These are phyloP conservation scores for Ophiostoma triangulosporum DNA, from an alignment of 2,329 filamentous ascomycete species.

Conservation along the genomic window DNA sequence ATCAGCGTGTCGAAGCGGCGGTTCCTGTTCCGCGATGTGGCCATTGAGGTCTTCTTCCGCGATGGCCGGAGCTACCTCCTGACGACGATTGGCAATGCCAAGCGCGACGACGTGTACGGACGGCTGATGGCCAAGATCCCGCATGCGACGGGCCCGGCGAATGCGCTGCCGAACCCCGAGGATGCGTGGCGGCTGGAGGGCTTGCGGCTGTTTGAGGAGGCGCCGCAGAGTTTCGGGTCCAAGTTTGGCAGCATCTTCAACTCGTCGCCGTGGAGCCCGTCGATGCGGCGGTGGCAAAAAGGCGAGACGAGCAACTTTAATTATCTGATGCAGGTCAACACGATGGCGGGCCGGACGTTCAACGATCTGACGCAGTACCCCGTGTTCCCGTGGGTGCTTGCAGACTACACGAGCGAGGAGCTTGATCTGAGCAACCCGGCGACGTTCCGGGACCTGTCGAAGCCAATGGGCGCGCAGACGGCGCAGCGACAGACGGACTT, in stretches of 20 bases:
- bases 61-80: constrained; percentile 91
- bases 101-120: constrained; percentile 67
- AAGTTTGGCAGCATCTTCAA: constrained; percentile 91
- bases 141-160: constrained; percentile 57
- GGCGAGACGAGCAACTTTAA: constrained; percentile 98
- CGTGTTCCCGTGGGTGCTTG: constrained; percentile 93
- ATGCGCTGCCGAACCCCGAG: constrained; percentile 61
- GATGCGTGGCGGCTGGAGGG: constrained; percentile 88
- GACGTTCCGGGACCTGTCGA: constrained; percentile 81
- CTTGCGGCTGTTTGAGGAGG: constrained; percentile 51
- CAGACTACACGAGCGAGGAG: constrained; percentile 90
- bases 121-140: constrained; percentile 69
- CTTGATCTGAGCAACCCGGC: constrained; percentile 73
- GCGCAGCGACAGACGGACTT: constrained; percentile 63
- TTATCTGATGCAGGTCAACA: constrained; percentile 97
- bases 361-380: constrained; percentile 98
- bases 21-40: constrained; percentile 90
- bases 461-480: constrained; percentile 91
- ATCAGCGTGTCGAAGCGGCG: constrained; percentile 92
- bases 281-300: constrained; percentile 78
- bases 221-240: constrained; percentile 55
- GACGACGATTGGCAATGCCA: constrained; percentile 60
- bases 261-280: constrained; percentile 64
- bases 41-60: constrained; percentile 93
- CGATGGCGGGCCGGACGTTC: constrained; percentile 90